A percentile compares a stretch with the other conserved stretches of the same genome.
phyloP scores from a whole-genome alignment of 495 filamentous ascomycete genomes.

The Penicillium mononematosum region DNA sequence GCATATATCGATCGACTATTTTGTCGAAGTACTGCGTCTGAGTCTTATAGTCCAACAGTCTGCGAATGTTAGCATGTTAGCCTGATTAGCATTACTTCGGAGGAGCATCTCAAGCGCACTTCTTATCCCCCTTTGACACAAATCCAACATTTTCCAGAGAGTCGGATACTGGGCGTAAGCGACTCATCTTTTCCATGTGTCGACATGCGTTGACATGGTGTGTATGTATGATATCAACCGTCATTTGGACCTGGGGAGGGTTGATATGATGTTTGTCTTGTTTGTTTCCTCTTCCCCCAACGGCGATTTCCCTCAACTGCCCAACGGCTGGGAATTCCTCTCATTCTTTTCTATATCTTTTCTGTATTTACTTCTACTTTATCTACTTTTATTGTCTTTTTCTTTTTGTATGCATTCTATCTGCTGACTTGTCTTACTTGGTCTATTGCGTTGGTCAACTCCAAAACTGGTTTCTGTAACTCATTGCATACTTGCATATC shows the following conservation, averaged over 20 bases:
- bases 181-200: constrained; percentile 46
- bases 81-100: constrained; percentile 11
- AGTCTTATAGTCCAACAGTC: constrained; percentile 69
- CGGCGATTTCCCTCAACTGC: constrained; percentile 22
- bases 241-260: not conserved
- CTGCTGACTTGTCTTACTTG: constrained; percentile 21
- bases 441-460: constrained; percentile 13
- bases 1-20: constrained; percentile 83
- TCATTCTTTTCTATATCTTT: constrained; percentile 9
- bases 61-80: constrained; percentile 30
- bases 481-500: constrained; percentile 20
- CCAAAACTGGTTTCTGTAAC: constrained; percentile 7
- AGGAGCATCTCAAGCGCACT: constrained; percentile 41
- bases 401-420: constrained; percentile 8
- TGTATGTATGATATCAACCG: not conserved
- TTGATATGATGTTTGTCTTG: constrained; percentile 19
- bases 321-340: constrained; percentile 20
- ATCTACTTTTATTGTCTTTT: constrained; percentile 2
- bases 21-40: constrained; percentile 84
- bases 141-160: constrained; percentile 75
- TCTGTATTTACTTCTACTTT: not conserved
- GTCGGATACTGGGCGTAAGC: constrained; percentile 72
- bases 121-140: constrained; percentile 83
- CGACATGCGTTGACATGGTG: constrained; percentile 22
- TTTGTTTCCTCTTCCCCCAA: constrained; percentile 26